These are phyloP conservation scores for Ogataea polymorpha DNA, from an alignment of 805 yeast species.

Conservation along the genomic window DNA sequence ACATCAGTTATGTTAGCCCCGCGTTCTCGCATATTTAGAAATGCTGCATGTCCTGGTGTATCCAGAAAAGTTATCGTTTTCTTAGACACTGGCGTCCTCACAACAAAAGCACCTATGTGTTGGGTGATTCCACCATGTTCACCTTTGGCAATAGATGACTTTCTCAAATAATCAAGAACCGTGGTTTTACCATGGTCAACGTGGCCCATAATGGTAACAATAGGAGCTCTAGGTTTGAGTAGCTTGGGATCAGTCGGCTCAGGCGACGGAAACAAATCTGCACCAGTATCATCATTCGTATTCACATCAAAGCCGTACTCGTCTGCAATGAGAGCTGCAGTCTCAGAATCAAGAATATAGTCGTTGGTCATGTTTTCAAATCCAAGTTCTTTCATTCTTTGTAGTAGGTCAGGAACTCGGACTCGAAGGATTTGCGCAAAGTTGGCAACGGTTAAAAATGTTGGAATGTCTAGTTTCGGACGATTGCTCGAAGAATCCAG, in stretches of 20 bases:
- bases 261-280: constrained; percentile 58
- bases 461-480: constrained; percentile 52
- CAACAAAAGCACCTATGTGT: constrained; percentile 95
- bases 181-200: constrained; percentile 99
- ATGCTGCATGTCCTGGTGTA: constrained; percentile 98
- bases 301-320: constrained; percentile 75
- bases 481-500: background rate
- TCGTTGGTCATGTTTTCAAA: constrained; percentile 69
- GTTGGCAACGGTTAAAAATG: constrained; percentile 75
- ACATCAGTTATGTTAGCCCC: constrained; percentile 95
- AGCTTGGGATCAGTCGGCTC: constrained; percentile 44
- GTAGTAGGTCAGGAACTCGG: constrained; percentile 57
- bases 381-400: constrained; percentile 63
- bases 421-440: constrained; percentile 69
- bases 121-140: constrained; percentile 98
- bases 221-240: constrained; percentile 76
- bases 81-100: constrained; percentile 69
- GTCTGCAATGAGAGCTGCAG: constrained; percentile 81
- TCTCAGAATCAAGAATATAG: constrained; percentile 80
- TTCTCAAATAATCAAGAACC: constrained; percentile 79
- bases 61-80: constrained; percentile 85
- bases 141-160: constrained; percentile 74
- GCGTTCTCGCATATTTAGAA: constrained; percentile 91
- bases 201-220: constrained; percentile 98
- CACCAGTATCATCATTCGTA: constrained; percentile 54